These are phyloP conservation scores for Naganishia sp. DNA, from an alignment of 1,284 basidiomycete species.

Conservation along the genomic window DNA sequence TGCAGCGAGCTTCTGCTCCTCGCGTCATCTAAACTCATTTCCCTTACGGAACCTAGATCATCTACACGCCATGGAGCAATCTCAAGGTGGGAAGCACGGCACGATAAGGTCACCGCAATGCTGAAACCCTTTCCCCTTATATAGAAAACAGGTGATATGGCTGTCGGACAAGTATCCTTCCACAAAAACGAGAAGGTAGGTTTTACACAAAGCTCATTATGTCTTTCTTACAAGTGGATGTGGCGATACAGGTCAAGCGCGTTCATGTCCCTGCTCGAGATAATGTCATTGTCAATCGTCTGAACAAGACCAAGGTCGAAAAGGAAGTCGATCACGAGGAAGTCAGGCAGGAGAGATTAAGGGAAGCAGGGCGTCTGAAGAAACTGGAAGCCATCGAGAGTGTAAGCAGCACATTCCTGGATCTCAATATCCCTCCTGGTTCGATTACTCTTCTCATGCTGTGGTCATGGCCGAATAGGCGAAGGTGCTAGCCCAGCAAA, in stretches of 20 bases:
- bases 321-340: constrained; percentile 86
- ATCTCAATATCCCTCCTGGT: too few species aligned
- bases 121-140: neutral
- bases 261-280: constrained; percentile 79
- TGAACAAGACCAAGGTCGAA: constrained; percentile 92
- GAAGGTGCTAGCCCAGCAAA: constrained; percentile 45
- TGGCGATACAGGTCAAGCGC: constrained; percentile 66
- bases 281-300: constrained; percentile 85
- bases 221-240: too few species aligned
- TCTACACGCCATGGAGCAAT: constrained; percentile 88
- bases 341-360: constrained; percentile 77
- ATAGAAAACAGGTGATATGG: constrained; percentile 95
- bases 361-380: constrained; percentile 69
- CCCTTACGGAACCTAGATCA: constrained; percentile 57
- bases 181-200: constrained; percentile 80
- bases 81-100: constrained; percentile 65
- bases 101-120: neutral
- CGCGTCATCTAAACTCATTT: neutral
- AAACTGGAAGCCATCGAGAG: constrained; percentile 62
- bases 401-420: constrained; percentile 45
- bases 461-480: constrained; percentile 33
- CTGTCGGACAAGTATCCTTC: constrained; percentile 91
- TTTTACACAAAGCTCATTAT: neutral
- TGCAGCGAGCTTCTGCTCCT: neutral
- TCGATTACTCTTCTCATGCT: neutral